Evolutionary conservation across 2,329 filamentous ascomycete genomes (phyloP).

Genomic region (Talaromyces sp.): DNA sequence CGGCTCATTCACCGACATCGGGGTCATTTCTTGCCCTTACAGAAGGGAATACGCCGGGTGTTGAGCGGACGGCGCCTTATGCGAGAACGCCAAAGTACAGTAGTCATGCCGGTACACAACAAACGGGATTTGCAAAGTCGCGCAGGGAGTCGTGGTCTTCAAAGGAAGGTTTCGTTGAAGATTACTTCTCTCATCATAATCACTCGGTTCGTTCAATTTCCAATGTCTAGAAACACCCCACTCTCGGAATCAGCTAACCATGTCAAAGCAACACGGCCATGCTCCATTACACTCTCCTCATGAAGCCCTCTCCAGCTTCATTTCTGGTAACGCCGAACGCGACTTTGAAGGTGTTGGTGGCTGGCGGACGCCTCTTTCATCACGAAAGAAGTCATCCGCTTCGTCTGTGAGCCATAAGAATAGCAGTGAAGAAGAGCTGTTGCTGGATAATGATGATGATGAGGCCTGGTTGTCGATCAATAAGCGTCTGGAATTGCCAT

Average conservation of each 20-base stretch:
- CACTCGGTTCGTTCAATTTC: not conserved
- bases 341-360: constrained; percentile 43
- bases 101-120: not conserved
- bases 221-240: too few relatives aligned
- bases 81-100: not conserved
- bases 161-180: constrained; percentile 4
- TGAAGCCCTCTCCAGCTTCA: constrained; percentile 23
- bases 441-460: constrained; percentile 28
- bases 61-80: constrained; percentile 1
- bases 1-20: constrained; percentile 6
- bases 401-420: constrained; percentile 20
- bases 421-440: constrained; percentile 17
- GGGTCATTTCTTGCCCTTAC: constrained; percentile 12
- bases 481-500: constrained; percentile 29
- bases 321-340: constrained; percentile 32
- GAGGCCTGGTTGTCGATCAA: constrained; percentile 37
- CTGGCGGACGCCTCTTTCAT: constrained; percentile 28
- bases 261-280: not conserved
- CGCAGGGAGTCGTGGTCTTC: not conserved
- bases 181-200: constrained; percentile 9
- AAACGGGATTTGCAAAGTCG: not conserved
- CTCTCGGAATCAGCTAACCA: not conserved
- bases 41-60: constrained; percentile 3
- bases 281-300: constrained; percentile 5
- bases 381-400: constrained; percentile 19